These are phyloP conservation scores for Rhizomucor pusillus DNA, from an alignment of 371 early-diverging fungal species.

Conservation along the genomic window DNA sequence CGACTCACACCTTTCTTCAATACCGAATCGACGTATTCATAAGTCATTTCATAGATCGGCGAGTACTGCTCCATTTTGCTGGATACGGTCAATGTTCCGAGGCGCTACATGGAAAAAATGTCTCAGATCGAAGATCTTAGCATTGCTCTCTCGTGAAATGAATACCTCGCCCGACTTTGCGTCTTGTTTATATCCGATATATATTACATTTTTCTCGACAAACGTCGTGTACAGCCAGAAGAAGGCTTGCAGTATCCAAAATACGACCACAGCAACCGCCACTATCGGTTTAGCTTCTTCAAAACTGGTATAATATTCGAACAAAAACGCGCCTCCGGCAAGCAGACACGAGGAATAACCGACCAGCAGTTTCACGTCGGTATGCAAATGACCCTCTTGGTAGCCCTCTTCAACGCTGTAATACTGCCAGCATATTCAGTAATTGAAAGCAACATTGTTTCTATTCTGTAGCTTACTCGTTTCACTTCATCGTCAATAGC, in stretches of 20 bases:
- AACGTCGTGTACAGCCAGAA: constrained; percentile 22
- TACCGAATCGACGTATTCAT: constrained; percentile 19
- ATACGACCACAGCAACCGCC: constrained; percentile 25
- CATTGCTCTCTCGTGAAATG: no score
- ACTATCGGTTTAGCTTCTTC: constrained; percentile 28
- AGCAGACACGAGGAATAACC: constrained; percentile 41
- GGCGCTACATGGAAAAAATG: constrained; percentile 10
- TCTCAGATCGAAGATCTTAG: no score
- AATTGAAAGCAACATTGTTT: neutral
- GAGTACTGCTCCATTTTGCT: constrained; percentile 24
- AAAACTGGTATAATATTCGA: constrained; percentile 41
- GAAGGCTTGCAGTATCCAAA: constrained; percentile 30
- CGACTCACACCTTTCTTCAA: constrained; percentile 8
- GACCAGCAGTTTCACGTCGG: constrained; percentile 37
- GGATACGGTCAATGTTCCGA: constrained; percentile 20
- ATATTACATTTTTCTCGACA: constrained; percentile 37
- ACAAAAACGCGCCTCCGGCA: constrained; percentile 34
- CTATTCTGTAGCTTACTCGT: constrained; percentile 21
- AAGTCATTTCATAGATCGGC: constrained; percentile 20
- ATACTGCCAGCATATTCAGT: constrained; percentile 14
- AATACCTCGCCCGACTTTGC: constrained; percentile 22
- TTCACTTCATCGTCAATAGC: constrained; percentile 44
- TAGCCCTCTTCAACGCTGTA: constrained; percentile 17
- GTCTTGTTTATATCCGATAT: constrained; percentile 28
- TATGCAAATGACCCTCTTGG: constrained; percentile 31